phyloP scores from a whole-genome alignment of 495 filamentous ascomycete genomes.

The Aspergillus affinis region DNA sequence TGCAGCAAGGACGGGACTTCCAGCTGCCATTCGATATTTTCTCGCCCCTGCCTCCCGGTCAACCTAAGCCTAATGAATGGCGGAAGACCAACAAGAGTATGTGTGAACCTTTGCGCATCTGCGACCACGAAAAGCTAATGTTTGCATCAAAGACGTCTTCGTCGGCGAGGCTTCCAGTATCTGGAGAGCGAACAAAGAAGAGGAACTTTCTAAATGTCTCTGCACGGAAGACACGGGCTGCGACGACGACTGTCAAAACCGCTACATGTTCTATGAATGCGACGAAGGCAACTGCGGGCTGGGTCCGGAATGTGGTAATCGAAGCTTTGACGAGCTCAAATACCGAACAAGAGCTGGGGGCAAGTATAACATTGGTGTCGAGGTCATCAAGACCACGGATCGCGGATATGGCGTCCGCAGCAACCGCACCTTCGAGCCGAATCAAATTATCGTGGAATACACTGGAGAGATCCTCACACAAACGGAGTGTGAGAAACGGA shows the following conservation, averaged over 20 bases:
- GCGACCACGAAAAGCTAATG: constrained; percentile 18
- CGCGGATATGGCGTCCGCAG: constrained; percentile 88
- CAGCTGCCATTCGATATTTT: constrained; percentile 87
- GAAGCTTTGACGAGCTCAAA: constrained; percentile 78
- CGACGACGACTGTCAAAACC: constrained; percentile 86
- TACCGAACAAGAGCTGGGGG: constrained; percentile 73
- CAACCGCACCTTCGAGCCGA: constrained; percentile 80
- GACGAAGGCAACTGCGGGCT: constrained; percentile 85
- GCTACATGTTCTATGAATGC: constrained; percentile 96
- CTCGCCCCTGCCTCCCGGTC: constrained; percentile 77
- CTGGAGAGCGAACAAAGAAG: constrained; percentile 77
- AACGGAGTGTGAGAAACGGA: constrained; percentile 85
- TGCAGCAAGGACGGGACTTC: constrained; percentile 73
- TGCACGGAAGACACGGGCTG: constrained; percentile 78
- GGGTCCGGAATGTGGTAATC: constrained; percentile 75
- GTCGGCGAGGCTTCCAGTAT: constrained; percentile 81
- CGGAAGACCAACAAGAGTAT: constrained; percentile 85
- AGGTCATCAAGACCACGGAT: constrained; percentile 86
- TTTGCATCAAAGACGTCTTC: constrained; percentile 67
- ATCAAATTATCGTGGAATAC: constrained; percentile 98
- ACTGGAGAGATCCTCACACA: constrained; percentile 96
- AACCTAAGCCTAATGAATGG: constrained; percentile 90
- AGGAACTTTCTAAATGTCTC: constrained; percentile 76
- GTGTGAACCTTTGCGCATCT: constrained; percentile 19
- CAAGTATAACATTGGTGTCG: constrained; percentile 86